Conservation (phyloP, 1,139 yeast genomes). For the Hansenula lynferdii region DNA sequence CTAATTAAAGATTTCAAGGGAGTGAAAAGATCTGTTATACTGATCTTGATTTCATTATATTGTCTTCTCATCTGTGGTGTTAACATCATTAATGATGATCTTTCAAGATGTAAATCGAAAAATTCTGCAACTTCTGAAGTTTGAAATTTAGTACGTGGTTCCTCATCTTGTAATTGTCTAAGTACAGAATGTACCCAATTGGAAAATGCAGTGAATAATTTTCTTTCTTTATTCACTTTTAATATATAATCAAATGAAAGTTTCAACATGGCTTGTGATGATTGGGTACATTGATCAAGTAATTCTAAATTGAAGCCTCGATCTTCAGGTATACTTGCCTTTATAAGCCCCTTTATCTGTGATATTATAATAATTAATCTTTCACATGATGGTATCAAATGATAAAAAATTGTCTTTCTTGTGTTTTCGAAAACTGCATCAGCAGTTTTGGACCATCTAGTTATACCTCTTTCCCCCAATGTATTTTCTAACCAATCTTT, state of each 20-base stretch:
- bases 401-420: constrained; percentile 42
- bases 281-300: constrained; percentile 27
- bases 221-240: constrained; percentile 48
- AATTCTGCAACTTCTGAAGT: constrained; percentile 19
- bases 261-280: constrained; percentile 31
- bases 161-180: constrained; percentile 24
- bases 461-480: constrained; percentile 66
- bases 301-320: constrained; percentile 26
- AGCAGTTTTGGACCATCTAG: constrained; percentile 52
- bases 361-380: constrained; percentile 47
- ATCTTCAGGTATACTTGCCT: constrained; percentile 32
- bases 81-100: constrained; percentile 15
- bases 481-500: constrained; percentile 44
- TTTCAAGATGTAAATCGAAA: constrained; percentile 17
- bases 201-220: constrained; percentile 44
- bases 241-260: constrained; percentile 37
- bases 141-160: constrained; percentile 8
- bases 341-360: constrained; percentile 35
- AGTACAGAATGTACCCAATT: constrained; percentile 37
- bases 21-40: constrained; percentile 16
- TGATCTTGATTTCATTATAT: constrained; percentile 18
- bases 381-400: constrained; percentile 54
- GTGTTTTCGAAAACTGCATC: constrained; percentile 42
- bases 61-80: constrained; percentile 18
- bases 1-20: constrained; percentile 10